Conservation (phyloP, 2,329 filamentous ascomycete species). For the Arthroderma sp. region DNA sequence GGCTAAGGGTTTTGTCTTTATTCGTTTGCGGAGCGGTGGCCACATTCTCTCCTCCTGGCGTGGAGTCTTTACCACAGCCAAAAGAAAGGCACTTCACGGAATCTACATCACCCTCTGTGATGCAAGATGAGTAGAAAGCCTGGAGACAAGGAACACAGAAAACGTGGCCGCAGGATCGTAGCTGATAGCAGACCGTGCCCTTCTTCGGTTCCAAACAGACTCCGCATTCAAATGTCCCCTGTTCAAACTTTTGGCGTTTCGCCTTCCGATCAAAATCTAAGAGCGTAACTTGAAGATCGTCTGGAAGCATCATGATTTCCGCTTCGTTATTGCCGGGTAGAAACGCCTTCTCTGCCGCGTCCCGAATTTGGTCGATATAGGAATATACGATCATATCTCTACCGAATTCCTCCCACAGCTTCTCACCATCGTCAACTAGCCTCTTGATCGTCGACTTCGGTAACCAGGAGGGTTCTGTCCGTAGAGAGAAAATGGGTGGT, state of each 20-base stretch:
- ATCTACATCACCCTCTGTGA: constrained; percentile 68
- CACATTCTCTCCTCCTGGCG: constrained; percentile 8
- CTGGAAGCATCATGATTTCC: constrained; percentile 35
- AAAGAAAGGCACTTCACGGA: constrained; percentile 69
- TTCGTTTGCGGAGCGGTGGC: constrained; percentile 29
- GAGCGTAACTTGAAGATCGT: constrained; percentile 51
- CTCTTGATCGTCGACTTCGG: constrained; percentile 30
- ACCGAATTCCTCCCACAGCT: constrained; percentile 48
- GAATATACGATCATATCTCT: constrained; percentile 43
- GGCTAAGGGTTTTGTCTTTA: constrained; percentile 56
- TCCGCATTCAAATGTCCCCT: constrained; percentile 74
- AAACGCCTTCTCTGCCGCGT: constrained; percentile 43
- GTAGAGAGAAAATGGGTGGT: constrained; percentile 38
- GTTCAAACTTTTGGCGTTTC: constrained; percentile 62
- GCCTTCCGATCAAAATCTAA: constrained; percentile 67
- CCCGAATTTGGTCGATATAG: constrained; percentile 48
- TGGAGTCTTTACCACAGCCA: constrained; percentile 52
- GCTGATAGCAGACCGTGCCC: constrained; percentile 63
- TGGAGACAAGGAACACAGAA: constrained; percentile 82
- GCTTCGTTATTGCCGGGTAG: constrained; percentile 30
- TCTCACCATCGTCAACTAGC: constrained; percentile 35
- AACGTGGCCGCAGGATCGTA: constrained; percentile 75
- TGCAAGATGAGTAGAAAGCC: constrained; percentile 80
- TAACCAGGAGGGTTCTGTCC: constrained; percentile 41
- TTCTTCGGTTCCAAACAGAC: constrained; percentile 90